phyloP scores from a whole-genome alignment of 805 yeast species.

The Lipomyces mesembrius region DNA sequence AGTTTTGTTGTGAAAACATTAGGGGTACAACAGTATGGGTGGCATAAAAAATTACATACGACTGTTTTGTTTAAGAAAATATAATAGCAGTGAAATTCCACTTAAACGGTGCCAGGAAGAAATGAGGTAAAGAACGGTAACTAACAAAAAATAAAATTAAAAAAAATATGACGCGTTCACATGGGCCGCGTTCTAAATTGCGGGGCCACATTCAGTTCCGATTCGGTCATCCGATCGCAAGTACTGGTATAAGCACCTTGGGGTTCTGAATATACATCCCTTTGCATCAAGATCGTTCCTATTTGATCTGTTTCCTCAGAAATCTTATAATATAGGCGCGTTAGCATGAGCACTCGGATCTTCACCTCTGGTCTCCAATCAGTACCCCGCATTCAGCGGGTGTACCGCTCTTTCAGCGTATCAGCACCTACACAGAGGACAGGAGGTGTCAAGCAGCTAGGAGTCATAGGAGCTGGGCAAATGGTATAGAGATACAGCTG shows the following conservation, averaged over 20 bases:
- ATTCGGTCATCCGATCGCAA: background rate
- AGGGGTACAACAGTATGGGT: background rate
- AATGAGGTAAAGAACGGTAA: too few relatives aligned
- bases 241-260: background rate
- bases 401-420: background rate
- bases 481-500: slow-evolving; percentile 43
- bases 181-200: background rate
- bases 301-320: background rate
- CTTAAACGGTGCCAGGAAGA: too few relatives aligned
- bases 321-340: background rate
- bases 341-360: background rate
- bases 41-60: background rate
- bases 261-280: background rate
- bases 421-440: background rate
- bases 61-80: too few relatives aligned
- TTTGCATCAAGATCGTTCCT: background rate
- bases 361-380: background rate
- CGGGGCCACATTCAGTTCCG: background rate
- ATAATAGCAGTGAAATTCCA: too few relatives aligned
- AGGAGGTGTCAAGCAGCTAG: slow-evolving; percentile 36
- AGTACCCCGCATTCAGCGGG: background rate
- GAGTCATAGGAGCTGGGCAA: slow-evolving; percentile 53
- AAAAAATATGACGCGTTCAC: background rate
- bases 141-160: too few relatives aligned
- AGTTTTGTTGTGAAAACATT: background rate